Evolutionary conservation across 2,329 filamentous ascomycete genomes (phyloP), one percentile per base, ranked within the genome.

Genomic region (Meredithiella fracta): DNA sequence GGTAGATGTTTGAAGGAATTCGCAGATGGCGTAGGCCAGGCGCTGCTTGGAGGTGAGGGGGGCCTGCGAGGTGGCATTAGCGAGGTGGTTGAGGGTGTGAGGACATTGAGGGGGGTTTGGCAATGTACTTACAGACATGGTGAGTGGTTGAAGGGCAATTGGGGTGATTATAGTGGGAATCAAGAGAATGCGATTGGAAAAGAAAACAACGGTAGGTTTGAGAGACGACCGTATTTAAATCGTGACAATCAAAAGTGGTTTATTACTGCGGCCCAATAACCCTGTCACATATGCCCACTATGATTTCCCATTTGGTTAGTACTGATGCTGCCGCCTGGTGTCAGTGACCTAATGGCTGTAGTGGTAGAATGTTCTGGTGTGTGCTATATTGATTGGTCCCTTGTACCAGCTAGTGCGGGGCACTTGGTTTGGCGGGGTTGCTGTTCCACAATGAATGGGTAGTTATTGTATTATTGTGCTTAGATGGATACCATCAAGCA

Each of bases 1-100:
- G 63, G 88, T 74, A 49, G 89, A 94, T 59, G 80, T 82, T 64
- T 79, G 79, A 60, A 98, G 84, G 75, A 95, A 98, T 73, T 97
- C 88, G 74, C 94, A 88, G 69, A 98, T 91, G 64, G 92, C 88
- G 67, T 98, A 86, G 69, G 92, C 92, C 61, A 98, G 85, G 72
- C 90, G 88, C 79, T 98, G 80, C 69, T 80, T 79, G 58, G 77
- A 72, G 54, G 73, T 72, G 47, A 73, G 69, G 59, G 72, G 60
- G 51, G 65, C 63, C 65, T 66, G 44, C 3, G 8, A 20, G 9
- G 29, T 14, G 14, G 47, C 37, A 38, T 17, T 17, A 52, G 37
- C 15, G n/a, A 11, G 20, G 31, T 34, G 31, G 57, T n/a, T n/a
- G n/a, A n/a, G 20, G 49, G 51, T 56, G 20, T 26, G 8, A 14